Percentiles rank a stretch among this genome's conserved stretches.
These are phyloP conservation scores for Nannizziopsis barbatae DNA, from an alignment of 2,329 filamentous ascomycete species.

Conservation along the genomic window DNA sequence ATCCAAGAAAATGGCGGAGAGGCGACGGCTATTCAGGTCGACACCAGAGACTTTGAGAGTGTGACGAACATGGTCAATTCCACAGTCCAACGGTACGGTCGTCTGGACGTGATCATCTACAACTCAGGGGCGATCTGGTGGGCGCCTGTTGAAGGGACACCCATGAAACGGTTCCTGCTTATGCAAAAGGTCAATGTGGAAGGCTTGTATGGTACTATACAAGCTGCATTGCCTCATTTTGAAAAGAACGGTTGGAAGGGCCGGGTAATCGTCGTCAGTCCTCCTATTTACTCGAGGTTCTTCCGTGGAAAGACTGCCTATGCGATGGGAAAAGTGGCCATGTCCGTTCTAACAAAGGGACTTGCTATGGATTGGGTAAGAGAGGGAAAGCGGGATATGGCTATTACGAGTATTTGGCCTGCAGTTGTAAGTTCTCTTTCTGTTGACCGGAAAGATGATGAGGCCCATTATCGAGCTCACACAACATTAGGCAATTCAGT, in stretches of 20 bases:
- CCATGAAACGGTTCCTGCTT: slow-evolving; percentile 62
- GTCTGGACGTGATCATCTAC: slow-evolving; percentile 66
- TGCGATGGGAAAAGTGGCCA: slow-evolving; percentile 64
- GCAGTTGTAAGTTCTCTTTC: slow-evolving; percentile 47
- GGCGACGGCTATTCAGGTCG: slow-evolving; percentile 56
- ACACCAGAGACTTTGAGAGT: slow-evolving; percentile 54
- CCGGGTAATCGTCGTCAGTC: slow-evolving; percentile 65
- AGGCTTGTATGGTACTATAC: slow-evolving; percentile 62
- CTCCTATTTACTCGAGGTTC: slow-evolving; percentile 76
- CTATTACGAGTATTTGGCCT: slow-evolving; percentile 73
- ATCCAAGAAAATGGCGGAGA: slow-evolving; percentile 54
- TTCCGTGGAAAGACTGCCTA: slow-evolving; percentile 80
- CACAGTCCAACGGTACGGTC: slow-evolving; percentile 49
- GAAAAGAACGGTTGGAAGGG: slow-evolving; percentile 44
- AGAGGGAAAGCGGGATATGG: slow-evolving; percentile 55
- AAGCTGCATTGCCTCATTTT: slow-evolving; percentile 58
- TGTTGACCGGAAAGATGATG: background rate
- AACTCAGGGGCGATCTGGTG: slow-evolving; percentile 82
- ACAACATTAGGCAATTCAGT: slow-evolving; percentile 10
- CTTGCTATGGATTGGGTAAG: slow-evolving; percentile 70
- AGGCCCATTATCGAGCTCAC: background rate
- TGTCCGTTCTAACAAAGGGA: slow-evolving; percentile 72
- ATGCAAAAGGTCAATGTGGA: slow-evolving; percentile 67
- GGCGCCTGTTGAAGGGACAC: slow-evolving; percentile 61
- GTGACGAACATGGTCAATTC: slow-evolving; percentile 49